These are phyloP conservation scores for Ajuga reptans DNA, from an alignment of 305 asterid species.

Conservation along the genomic window DNA sequence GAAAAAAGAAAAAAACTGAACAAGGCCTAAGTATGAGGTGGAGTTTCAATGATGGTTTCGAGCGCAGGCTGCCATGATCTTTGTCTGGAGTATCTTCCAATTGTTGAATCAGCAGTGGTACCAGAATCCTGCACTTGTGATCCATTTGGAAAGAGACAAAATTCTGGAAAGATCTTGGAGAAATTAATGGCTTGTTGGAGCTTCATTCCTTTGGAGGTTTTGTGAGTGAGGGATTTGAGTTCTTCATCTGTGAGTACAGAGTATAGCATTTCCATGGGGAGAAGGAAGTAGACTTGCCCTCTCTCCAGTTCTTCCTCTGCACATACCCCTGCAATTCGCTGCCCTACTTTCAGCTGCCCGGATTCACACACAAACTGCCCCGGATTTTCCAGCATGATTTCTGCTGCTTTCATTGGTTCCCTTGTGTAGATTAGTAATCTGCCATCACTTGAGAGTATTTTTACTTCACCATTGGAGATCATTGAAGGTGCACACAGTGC, in stretches of 20 bases:
- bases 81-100: conserved; percentile 38
- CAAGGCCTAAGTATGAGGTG: conserved; percentile 21
- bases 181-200: conserved; percentile 23
- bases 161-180: conserved; percentile 55
- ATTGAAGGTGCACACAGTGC: conserved; percentile 56
- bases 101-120: not conserved
- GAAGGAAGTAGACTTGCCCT: conserved; percentile 41
- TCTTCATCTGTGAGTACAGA: conserved; percentile 62
- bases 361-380: conserved; percentile 54
- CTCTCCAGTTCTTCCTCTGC: conserved; percentile 58
- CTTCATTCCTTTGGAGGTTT: conserved; percentile 32
- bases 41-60: conserved; percentile 62
- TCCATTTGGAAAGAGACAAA: conserved; percentile 39
- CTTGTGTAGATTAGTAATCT: conserved; percentile 37
- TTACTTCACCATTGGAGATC: conserved; percentile 31
- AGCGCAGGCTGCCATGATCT: conserved; percentile 71
- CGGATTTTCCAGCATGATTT: conserved; percentile 54
- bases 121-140: conserved; percentile 14
- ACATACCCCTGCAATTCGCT: conserved; percentile 42
- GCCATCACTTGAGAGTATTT: conserved; percentile 39
- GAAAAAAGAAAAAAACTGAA: not conserved
- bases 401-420: conserved; percentile 37
- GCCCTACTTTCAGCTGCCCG: conserved; percentile 36
- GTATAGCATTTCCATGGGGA: conserved; percentile 66
- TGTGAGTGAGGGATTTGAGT: conserved; percentile 29